Base-by-base conservation (phyloP, 2,329 filamentous ascomycete species). In the Diaporthe amygdali region DNA sequence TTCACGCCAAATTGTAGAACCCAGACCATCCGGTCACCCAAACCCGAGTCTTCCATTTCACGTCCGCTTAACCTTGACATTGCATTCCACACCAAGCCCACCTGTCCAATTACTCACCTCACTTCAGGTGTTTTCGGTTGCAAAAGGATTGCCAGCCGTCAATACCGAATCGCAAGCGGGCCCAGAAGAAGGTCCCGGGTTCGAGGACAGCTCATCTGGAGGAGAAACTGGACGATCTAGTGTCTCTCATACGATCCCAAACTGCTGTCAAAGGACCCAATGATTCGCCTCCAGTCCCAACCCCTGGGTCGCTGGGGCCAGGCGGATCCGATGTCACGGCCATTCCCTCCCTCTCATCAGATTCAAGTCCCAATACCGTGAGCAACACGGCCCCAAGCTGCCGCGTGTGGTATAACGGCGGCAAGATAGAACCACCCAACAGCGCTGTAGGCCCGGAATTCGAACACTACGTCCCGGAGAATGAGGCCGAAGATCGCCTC, bases 151-250 rank as follows among this genome's bases (percentile, higher is more conserved):
- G 86, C 66, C 79, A 83, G 55, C 84, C 84, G 41, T 85, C 86
- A 25, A 76, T 81, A 25, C 82, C 83, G 3, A 78, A 81, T 49
- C 81, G 84, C 41, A 83, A 81, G 63, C 80, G 83, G 12, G 77
- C 78, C 14, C 71, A 76, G 37, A 81, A 80, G 72, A 81, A 79
- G 71, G 75, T 79, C 25, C 72, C 80, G 10, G 76, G 79, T 12
- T 81, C 80, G 34, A 63, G 82, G 34, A 83, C 83, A 7, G 82
- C 83, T 14, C 83, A 85, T 72, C 78, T 87, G 2, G 85, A 87
- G 76, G 83, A 86, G 76, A 87, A 86, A 74, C 79, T 87, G 15
- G 84, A 87, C 63, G 82, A 85, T 64, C 77, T 87, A 10, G 83
- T 86, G n/a, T 82, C 83, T 2, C 82, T 86, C 25, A 75, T 86